Percentiles rank a stretch among this genome's conserved stretches.
Evolutionary conservation across 495 filamentous ascomycete genomes (phyloP).

Genomic region (Terfezia boudieri): DNA sequence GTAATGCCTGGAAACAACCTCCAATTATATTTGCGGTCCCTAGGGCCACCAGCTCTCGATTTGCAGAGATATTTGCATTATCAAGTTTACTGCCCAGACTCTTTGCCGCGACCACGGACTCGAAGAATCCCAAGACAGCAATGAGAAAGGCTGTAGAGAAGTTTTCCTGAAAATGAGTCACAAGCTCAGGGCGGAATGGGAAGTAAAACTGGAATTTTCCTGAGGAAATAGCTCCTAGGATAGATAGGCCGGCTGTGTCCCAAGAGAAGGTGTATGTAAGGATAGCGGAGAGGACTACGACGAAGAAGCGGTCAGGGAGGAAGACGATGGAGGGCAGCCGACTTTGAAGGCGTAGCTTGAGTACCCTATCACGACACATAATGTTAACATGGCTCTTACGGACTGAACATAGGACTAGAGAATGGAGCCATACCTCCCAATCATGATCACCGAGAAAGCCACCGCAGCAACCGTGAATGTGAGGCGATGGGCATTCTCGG

Average conservation of each 20-base stretch:
- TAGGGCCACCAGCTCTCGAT: conserved; percentile 82
- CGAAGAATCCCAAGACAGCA: conserved; percentile 88
- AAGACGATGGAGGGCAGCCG: conserved; percentile 65
- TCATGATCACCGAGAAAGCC: conserved; percentile 75
- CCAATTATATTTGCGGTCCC: conserved; percentile 76
- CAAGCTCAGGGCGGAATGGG: conserved; percentile 52
- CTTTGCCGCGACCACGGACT: conserved; percentile 94
- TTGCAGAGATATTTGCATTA: conserved; percentile 46
- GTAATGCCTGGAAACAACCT: conserved; percentile 75
- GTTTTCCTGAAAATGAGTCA: conserved; percentile 64
- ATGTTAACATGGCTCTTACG: neutral
- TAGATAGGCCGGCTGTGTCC: conserved; percentile 57
- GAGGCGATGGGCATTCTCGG: conserved; percentile 40
- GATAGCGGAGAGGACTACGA: conserved; percentile 70
- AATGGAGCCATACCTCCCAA: conserved; percentile 19
- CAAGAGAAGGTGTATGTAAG: conserved; percentile 58
- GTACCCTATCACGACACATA: conserved; percentile 24
- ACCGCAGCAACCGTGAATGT: conserved; percentile 53
- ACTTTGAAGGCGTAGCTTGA: conserved; percentile 66
- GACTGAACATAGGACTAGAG: neutral
- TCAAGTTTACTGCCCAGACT: conserved; percentile 43
- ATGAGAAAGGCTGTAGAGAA: conserved; percentile 88
- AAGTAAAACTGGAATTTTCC: conserved; percentile 58
- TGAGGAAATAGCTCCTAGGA: conserved; percentile 62
- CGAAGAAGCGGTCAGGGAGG: conserved; percentile 74